Evolutionary conservation across 2,329 filamentous ascomycete species (phyloP).

Genomic region (Shiraia sp.): DNA sequence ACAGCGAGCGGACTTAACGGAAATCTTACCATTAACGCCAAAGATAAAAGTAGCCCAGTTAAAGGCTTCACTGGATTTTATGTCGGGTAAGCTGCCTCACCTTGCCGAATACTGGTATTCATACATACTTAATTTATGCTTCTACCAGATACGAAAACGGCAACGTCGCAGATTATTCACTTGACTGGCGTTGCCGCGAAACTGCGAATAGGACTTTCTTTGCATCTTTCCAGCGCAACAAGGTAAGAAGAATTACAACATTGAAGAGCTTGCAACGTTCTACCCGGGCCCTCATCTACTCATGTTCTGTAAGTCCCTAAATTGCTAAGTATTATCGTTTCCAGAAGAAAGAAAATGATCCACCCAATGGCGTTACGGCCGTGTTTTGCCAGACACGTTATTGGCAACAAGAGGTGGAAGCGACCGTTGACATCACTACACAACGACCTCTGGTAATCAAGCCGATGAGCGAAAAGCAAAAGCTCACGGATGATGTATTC

Average conservation of each 20-base stretch:
- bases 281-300: no score
- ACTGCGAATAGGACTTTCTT: constrained; percentile 42
- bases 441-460: constrained; percentile 7
- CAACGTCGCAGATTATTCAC: constrained; percentile 37
- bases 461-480: constrained; percentile 23
- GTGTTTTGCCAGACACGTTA: constrained; percentile 44
- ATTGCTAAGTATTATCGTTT: background rate
- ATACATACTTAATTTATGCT: no score
- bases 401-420: constrained; percentile 50
- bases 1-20: constrained; percentile 11
- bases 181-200: constrained; percentile 35
- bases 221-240: no score
- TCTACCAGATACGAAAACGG: constrained; percentile 48
- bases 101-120: no score
- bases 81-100: no score
- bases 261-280: no score
- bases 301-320: constrained; percentile 8
- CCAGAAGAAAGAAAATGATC: constrained; percentile 12
- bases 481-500: constrained; percentile 33
- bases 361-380: constrained; percentile 17
- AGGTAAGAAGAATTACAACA: no score
- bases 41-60: background rate
- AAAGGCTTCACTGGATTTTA: constrained; percentile 45
- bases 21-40: constrained; percentile 13
- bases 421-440: constrained; percentile 38